A percentile compares a stretch with the other conserved stretches of the same genome.
These are phyloP conservation scores for Chrysanthemum seticuspe DNA, from an alignment of 129 eudicot genomes.

Conservation along the genomic window DNA sequence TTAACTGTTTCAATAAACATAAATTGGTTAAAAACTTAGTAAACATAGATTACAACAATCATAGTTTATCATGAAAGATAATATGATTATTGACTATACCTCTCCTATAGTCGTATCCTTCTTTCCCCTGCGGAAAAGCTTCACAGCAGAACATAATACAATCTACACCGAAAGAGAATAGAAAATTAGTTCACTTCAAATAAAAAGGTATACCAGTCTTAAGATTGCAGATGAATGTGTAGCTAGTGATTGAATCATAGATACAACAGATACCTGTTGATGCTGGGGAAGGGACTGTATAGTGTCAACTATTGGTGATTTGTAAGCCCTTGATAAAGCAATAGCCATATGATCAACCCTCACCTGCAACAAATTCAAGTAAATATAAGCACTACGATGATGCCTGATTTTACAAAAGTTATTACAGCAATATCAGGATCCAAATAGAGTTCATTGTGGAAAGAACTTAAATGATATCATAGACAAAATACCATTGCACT, in stretches of 20 bases:
- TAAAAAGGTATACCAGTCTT: not conserved
- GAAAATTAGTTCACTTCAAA: slow-evolving; percentile 14
- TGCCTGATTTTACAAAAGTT: not conserved
- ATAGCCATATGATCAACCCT: slow-evolving; percentile 91
- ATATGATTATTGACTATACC: slow-evolving; percentile 43
- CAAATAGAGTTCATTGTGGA: not conserved
- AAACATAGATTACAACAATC: not conserved
- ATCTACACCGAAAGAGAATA: slow-evolving; percentile 47
- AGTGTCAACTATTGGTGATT: slow-evolving; percentile 88
- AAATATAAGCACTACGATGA: slow-evolving; percentile 1
- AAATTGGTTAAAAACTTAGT: no score
- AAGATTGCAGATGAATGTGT: not conserved
- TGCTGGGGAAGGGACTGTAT: slow-evolving; percentile 94
- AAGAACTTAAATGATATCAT: not conserved
- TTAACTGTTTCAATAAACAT: slow-evolving; percentile 49
- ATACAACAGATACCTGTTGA: slow-evolving; percentile 66
- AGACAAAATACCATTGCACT: slow-evolving; percentile 30
- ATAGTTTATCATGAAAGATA: not conserved
- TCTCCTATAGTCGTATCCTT: slow-evolving; percentile 86
- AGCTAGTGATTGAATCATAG: not conserved
- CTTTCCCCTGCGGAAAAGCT: slow-evolving; percentile 78
- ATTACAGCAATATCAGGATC: slow-evolving; percentile 3
- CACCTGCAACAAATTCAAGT: slow-evolving; percentile 48
- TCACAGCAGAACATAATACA: slow-evolving; percentile 86
- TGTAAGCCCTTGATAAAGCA: slow-evolving; percentile 91